Evolutionary conservation across 148 eudicot genomes (phyloP).

Genomic region (Rhododendron molle): DNA sequence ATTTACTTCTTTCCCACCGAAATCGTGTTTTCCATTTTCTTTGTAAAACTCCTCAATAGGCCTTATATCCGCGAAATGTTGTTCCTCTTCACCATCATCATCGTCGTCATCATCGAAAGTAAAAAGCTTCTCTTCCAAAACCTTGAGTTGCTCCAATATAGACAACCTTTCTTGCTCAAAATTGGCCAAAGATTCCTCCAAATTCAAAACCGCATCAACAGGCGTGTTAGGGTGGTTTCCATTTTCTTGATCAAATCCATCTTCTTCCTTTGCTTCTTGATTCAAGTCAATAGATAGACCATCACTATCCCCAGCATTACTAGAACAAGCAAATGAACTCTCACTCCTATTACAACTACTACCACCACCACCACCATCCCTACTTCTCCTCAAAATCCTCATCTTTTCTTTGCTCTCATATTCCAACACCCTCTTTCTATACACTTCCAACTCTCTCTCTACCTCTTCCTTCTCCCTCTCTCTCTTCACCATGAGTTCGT

Average conservation of each 20-base stretch:
- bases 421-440: slow-evolving; percentile 55
- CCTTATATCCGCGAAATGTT: slow-evolving; percentile 35
- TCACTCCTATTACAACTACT: slow-evolving; percentile 25
- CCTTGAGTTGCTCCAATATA: slow-evolving; percentile 76
- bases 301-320: slow-evolving; percentile 78
- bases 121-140: slow-evolving; percentile 79
- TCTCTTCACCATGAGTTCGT: slow-evolving; percentile 78
- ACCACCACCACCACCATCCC: background rate
- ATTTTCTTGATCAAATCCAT: slow-evolving; percentile 35
- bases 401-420: slow-evolving; percentile 60
- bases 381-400: slow-evolving; percentile 33
- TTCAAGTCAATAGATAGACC: slow-evolving; percentile 63
- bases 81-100: slow-evolving; percentile 23
- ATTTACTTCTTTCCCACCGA: slow-evolving; percentile 21
- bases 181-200: slow-evolving; percentile 15
- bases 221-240: slow-evolving; percentile 55
- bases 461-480: slow-evolving; percentile 81
- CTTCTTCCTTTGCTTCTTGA: slow-evolving; percentile 61
- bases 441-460: slow-evolving; percentile 68
- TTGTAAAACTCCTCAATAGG: slow-evolving; percentile 3
- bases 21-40: slow-evolving; percentile 34
- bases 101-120: slow-evolving; percentile 48
- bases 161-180: slow-evolving; percentile 89
- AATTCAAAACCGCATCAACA: slow-evolving; percentile 40
- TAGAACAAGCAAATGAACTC: slow-evolving; percentile 57